phyloP scores from a whole-genome alignment of 2,329 filamentous ascomycete species.

The Fusarium sp. region DNA sequence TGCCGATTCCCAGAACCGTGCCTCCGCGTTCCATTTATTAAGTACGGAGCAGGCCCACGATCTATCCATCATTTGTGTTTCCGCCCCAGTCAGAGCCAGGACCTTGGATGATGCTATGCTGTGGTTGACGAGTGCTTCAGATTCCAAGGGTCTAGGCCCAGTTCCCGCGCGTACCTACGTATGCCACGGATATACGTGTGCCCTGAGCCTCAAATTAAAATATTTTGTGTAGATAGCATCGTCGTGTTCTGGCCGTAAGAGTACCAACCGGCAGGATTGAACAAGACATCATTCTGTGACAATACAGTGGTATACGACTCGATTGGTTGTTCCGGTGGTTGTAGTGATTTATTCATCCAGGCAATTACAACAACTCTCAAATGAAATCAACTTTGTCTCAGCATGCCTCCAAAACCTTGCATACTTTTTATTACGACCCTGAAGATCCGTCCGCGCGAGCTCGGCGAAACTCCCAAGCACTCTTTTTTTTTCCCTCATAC shows the following conservation, averaged over 20 bases:
- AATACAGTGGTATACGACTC: neutral
- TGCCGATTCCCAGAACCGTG: conserved; percentile 24
- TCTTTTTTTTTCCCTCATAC: conserved; percentile 33
- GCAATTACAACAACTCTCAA: neutral
- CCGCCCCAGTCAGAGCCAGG: conserved; percentile 21
- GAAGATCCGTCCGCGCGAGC: conserved; percentile 17
- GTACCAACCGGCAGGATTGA: neutral
- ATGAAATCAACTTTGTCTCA: neutral
- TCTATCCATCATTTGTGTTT: conserved; percentile 18
- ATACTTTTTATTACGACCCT: conserved; percentile 9
- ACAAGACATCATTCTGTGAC: neutral
- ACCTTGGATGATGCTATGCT: conserved; percentile 6
- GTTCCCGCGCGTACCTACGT: conserved; percentile 13
- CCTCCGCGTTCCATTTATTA: conserved; percentile 9
- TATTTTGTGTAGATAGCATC: neutral
- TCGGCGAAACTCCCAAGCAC: conserved; percentile 32
- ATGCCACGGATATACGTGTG: neutral
- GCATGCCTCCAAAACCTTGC: conserved; percentile 2
- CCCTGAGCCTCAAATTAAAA: neutral
- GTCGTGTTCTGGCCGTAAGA: neutral
- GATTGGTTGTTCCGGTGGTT: neutral
- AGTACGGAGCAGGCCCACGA: neutral
- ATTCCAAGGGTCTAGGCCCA: conserved; percentile 37
- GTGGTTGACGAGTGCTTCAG: conserved; percentile 27
- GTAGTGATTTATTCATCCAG: neutral